These are phyloP conservation scores for Jacaranda mimosifolia DNA, from an alignment of 257 asterid species.

Conservation along the genomic window DNA sequence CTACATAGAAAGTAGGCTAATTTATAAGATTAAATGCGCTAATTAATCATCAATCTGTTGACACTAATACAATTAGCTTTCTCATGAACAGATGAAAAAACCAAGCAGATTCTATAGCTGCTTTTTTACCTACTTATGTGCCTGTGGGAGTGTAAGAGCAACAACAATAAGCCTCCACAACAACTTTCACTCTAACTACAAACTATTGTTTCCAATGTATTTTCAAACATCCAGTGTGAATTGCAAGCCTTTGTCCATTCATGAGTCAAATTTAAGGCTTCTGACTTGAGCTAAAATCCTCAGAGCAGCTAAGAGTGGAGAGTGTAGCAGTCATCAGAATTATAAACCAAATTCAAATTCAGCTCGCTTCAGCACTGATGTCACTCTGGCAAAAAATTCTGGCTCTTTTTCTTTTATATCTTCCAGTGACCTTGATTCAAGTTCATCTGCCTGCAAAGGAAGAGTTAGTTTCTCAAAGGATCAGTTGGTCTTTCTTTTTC, in stretches of 20 bases:
- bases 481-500: neutral
- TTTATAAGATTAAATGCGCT: no score
- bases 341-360: slow-evolving; percentile 71
- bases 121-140: neutral
- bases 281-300: neutral
- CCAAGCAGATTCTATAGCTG: neutral
- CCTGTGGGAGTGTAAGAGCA: neutral
- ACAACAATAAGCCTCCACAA: slow-evolving; percentile 5
- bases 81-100: slow-evolving; percentile 9
- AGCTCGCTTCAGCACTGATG: slow-evolving; percentile 83
- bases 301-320: neutral
- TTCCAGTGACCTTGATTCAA: slow-evolving; percentile 81
- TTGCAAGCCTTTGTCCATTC: slow-evolving; percentile 8
- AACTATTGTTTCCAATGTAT: neutral
- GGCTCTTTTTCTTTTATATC: slow-evolving; percentile 77
- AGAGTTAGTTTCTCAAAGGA: slow-evolving; percentile 1
- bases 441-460: slow-evolving; percentile 81
- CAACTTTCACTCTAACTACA: neutral
- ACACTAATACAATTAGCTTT: neutral
- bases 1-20: no score
- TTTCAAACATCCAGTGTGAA: slow-evolving; percentile 6
- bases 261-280: neutral
- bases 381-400: slow-evolving; percentile 69
- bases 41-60: no score
- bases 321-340: slow-evolving; percentile 3